Evolutionary conservation across 805 yeast genomes (phyloP), one percentile per base, ranked within the genome.

Genomic region (Lipomyces oligophaga): DNA sequence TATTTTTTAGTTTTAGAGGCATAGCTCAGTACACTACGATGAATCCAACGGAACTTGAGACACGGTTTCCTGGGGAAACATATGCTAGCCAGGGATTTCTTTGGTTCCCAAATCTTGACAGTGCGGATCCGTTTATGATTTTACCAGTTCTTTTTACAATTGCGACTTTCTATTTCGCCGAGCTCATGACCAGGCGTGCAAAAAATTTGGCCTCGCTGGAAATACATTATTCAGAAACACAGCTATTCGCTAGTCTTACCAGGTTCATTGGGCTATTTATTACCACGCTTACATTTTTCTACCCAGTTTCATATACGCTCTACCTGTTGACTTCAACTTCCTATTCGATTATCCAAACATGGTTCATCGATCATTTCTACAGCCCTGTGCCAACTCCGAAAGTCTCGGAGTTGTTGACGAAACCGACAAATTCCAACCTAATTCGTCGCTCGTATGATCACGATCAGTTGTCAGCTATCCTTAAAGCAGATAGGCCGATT

Each of bases 281-380:
- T 66, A 86, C 87, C 83, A 88, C 87, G 4, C 71, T 88, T 16
- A 74, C 95, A 0, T 77, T 88, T 33, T 93, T 88, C 59, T 94
- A 95, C 0, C 95, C 97, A 0, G 70, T 81, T 24, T 41, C 51
- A 25, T 37, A 33, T 20, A 28, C 43, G 10, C 5, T 87, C n/a
- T 90, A 89, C 66, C 90, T 97, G 98, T 74, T 86, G 25, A 79
- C 90, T 37, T 87, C 96, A 0, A 89, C 87, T 61, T 57, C 74
- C 3, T 89, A 73, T 61, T 88, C 97, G 2, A 67, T 85, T 49
- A 51, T 77, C 0, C 97, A 90, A 59, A 90, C 89, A 62, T 63
- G 83, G 11, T 49, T 83, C 15, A 67, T 90, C 60, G 93, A 45
- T 16, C 32, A 33, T 8, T 46, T 34, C 38, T 34, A 39, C 24